phyloP scores from a whole-genome alignment of 1,284 basidiomycete genomes.

The Pseudozyma flocculosa region DNA sequence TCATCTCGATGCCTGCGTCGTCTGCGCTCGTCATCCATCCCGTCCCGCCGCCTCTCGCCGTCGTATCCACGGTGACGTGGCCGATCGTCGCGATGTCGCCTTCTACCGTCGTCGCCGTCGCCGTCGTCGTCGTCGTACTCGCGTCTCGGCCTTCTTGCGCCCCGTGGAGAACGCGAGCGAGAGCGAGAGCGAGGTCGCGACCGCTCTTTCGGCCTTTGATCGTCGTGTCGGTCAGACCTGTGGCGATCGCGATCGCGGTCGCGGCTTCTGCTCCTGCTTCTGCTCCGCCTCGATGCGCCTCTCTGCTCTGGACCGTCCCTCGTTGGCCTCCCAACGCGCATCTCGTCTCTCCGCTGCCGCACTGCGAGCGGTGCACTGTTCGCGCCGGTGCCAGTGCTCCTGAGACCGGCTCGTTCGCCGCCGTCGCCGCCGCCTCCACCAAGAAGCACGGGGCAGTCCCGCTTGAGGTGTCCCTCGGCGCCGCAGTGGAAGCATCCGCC shows the following conservation, averaged over 20 bases:
- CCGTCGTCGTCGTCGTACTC: not conserved
- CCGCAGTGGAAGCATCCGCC: conserved; percentile 81
- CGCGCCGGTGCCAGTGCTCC: conserved; percentile 6
- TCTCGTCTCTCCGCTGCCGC: conserved; percentile 6
- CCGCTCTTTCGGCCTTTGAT: no score
- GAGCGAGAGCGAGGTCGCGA: no score
- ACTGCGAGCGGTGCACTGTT: conserved; percentile 2
- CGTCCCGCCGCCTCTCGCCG: no score
- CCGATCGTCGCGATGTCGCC: no score
- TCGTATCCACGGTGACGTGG: no score
- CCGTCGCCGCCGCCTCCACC: conserved; percentile 4
- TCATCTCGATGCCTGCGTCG: no score
- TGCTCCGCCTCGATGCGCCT: conserved; percentile 1
- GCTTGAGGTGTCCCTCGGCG: conserved; percentile 50
- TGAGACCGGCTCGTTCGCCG: not conserved
- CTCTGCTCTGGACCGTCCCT: conserved; percentile 6
- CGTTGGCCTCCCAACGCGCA: not conserved
- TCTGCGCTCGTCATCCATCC: no score
- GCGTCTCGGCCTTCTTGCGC: no score
- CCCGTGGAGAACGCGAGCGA: no score
- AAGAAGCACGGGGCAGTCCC: conserved; percentile 43
- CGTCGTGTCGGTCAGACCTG: conserved; percentile 5
- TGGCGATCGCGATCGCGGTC: conserved; percentile 7
- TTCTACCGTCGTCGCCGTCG: conserved; percentile 4
- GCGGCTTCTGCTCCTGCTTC: not conserved